Conservation (phyloP, 805 yeast species). For the Groenewaldozyma salmanticensis region DNA sequence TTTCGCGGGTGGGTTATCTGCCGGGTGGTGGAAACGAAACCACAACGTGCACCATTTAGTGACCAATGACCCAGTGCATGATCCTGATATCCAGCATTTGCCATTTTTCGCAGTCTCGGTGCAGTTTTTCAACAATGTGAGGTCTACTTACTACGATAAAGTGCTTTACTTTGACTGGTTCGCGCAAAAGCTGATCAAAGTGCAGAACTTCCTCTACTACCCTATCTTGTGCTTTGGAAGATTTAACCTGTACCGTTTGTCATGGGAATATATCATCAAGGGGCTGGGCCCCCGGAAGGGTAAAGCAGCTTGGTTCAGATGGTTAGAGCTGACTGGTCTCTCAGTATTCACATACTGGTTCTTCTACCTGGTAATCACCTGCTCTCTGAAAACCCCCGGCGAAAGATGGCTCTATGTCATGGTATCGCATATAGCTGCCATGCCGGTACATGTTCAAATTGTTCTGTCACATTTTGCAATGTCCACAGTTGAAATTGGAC, state of each 20-base stretch:
- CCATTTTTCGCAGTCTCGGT: conserved; percentile 86
- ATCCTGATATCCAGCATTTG: conserved; percentile 87
- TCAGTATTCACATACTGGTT: conserved; percentile 71
- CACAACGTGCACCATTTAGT: conserved; percentile 89
- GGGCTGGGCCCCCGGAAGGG: conserved; percentile 78
- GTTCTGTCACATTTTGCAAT: conserved; percentile 86
- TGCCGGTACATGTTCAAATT: conserved; percentile 91
- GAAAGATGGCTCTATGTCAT: conserved; percentile 51
- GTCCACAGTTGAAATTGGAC: conserved; percentile 83
- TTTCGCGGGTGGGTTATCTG: conserved; percentile 75
- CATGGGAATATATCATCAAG: conserved; percentile 66
- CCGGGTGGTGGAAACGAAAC: conserved; percentile 93
- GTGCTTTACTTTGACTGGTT: conserved; percentile 55
- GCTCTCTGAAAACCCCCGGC: conserved; percentile 42
- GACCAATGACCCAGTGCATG: conserved; percentile 90
- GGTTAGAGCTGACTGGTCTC: conserved; percentile 64
- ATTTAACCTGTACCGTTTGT: conserved; percentile 70
- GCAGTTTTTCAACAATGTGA: conserved; percentile 55
- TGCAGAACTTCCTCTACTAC: conserved; percentile 65
- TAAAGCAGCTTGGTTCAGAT: conserved; percentile 78
- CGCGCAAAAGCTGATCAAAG: conserved; percentile 47
- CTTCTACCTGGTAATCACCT: conserved; percentile 51
- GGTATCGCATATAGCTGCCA: conserved; percentile 70
- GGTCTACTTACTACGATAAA: conserved; percentile 72
- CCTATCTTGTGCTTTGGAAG: conserved; percentile 76